phyloP scores from a whole-genome alignment of 257 asterid species.

The Orobanche coerulescens region DNA sequence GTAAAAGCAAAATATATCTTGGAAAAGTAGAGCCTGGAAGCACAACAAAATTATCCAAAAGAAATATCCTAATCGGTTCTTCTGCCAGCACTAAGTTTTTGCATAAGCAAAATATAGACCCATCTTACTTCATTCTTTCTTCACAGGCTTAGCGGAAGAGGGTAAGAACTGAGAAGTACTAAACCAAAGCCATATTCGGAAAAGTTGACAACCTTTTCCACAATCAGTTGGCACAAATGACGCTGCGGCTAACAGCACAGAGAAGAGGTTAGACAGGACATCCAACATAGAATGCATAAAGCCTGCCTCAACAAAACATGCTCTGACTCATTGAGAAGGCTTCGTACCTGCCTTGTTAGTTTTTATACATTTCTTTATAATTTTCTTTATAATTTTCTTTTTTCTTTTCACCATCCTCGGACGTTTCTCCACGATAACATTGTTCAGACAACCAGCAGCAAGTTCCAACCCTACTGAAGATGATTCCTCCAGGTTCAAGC shows the following conservation, averaged over 20 bases:
- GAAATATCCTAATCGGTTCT: neutral
- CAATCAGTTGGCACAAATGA: neutral
- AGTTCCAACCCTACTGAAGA: slow-evolving; percentile 12
- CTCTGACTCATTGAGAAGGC: slow-evolving; percentile 20
- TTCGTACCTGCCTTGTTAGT: slow-evolving; percentile 2
- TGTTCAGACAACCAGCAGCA: slow-evolving; percentile 16
- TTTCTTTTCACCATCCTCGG: slow-evolving; percentile 15
- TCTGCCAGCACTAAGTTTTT: neutral
- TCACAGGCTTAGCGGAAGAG: neutral
- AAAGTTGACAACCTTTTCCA: neutral
- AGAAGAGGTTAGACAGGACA: neutral
- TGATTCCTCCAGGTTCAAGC: slow-evolving; percentile 23
- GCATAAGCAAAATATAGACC: neutral
- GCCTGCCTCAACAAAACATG: neutral
- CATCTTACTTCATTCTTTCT: neutral
- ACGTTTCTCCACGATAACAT: slow-evolving; percentile 7
- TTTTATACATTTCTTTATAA: too few relatives aligned
- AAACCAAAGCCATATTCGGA: neutral
- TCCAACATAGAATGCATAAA: slow-evolving; percentile 4
- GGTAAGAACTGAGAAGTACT: slow-evolving; percentile 9
- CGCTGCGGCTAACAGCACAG: slow-evolving; percentile 1
- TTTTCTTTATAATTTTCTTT: slow-evolving; percentile 15
- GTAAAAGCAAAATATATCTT: slow-evolving; percentile 2
- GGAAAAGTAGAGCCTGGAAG: slow-evolving; percentile 1
- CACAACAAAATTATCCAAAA: neutral